phyloP scores from a whole-genome alignment of 306 rosid species.

The Cucumis melo region DNA sequence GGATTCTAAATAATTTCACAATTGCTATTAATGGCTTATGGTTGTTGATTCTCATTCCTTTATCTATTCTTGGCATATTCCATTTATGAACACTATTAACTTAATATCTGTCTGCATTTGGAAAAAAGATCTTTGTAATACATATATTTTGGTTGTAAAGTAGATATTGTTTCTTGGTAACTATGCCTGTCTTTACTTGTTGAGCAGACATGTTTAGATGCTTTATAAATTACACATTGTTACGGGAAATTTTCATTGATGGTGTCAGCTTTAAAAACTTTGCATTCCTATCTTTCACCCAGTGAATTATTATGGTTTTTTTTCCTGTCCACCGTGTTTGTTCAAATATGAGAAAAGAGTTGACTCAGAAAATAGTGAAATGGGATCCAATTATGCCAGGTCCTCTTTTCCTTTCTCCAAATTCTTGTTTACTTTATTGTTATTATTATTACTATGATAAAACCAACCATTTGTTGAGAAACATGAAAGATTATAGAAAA shows the following conservation, averaged over 20 bases:
- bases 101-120: neutral
- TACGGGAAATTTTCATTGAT: neutral
- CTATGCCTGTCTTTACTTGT: neutral
- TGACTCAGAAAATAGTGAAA: too few relatives aligned
- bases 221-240: neutral
- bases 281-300: neutral
- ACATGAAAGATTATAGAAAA: too few relatives aligned
- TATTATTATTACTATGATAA: too few relatives aligned
- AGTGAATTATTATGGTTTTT: neutral
- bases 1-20: neutral
- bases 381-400: too few relatives aligned
- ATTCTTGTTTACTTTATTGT: too few relatives aligned
- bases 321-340: too few relatives aligned
- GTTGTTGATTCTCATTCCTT: neutral
- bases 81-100: neutral
- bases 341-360: too few relatives aligned
- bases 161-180: neutral
- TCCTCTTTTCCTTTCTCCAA: too few relatives aligned
- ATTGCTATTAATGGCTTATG: neutral
- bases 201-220: neutral
- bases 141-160: neutral
- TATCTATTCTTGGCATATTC: neutral
- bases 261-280: neutral
- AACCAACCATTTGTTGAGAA: too few relatives aligned
- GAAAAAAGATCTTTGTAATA: neutral